These are phyloP conservation scores for Gyrodon lividus DNA, from an alignment of 768 basidiomycete genomes.

Conservation along the genomic window DNA sequence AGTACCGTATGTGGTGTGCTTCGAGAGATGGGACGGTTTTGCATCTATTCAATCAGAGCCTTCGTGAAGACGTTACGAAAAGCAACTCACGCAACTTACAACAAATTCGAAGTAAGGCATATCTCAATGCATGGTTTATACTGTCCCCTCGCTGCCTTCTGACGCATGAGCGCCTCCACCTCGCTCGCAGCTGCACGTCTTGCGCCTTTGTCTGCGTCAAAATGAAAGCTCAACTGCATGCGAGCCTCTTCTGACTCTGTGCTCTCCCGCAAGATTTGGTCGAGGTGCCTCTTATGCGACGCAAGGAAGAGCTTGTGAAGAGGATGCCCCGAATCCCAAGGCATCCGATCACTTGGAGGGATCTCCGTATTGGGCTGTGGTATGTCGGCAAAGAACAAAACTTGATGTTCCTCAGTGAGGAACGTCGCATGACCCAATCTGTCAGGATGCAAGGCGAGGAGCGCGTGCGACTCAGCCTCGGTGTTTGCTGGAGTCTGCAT, in stretches of 20 bases:
- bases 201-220: conserved; percentile 16
- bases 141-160: conserved; percentile 11
- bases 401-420: conserved; percentile 58
- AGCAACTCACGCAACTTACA: conserved; percentile 44
- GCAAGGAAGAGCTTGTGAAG: conserved; percentile 24
- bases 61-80: not conserved
- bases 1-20: conserved; percentile 70
- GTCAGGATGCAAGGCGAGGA: conserved; percentile 63
- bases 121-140: conserved; percentile 71
- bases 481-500: conserved; percentile 47
- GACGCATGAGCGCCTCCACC: conserved; percentile 14
- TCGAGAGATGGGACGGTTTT: conserved; percentile 67
- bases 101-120: conserved; percentile 75
- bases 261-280: conserved; percentile 17
- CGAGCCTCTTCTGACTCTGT: conserved; percentile 13
- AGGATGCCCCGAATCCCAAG: conserved; percentile 19
- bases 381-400: conserved; percentile 45
- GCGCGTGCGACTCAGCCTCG: conserved; percentile 53
- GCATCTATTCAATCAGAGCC: conserved; percentile 41
- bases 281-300: conserved; percentile 23
- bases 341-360: conserved; percentile 15
- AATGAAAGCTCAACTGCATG: not conserved
- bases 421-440: conserved; percentile 83
- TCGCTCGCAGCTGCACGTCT: conserved; percentile 23
- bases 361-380: conserved; percentile 17